These are phyloP conservation scores for Obelidium mucronatum DNA, from an alignment of 192 early-diverging fungal species.

Conservation along the genomic window DNA sequence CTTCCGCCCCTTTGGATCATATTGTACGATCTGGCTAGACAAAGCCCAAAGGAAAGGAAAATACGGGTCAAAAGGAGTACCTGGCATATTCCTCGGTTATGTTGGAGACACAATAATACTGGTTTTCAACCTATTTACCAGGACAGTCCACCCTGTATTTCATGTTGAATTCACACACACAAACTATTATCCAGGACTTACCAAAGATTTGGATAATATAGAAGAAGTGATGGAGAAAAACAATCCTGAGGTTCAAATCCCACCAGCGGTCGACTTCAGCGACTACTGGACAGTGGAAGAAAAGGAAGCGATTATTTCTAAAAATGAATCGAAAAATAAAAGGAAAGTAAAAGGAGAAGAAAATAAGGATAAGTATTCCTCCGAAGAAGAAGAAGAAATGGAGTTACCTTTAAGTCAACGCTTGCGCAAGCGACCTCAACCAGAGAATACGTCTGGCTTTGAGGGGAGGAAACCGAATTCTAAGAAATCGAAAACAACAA, in stretches of 20 bases:
- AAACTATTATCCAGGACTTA: neutral
- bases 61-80: neutral
- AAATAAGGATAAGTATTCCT: too few species aligned
- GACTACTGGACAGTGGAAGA: too few species aligned
- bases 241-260: too few species aligned
- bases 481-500: neutral
- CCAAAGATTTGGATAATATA: neutral
- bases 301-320: too few species aligned
- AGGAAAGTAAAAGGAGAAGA: too few species aligned
- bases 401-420: neutral
- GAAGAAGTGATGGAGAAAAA: neutral
- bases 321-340: too few species aligned
- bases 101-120: neutral
- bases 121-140: neutral
- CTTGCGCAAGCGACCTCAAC: neutral
- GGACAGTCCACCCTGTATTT: neutral
- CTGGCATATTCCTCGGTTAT: neutral
- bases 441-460: neutral
- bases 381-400: too few species aligned
- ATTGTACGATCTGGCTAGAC: constrained; percentile 6
- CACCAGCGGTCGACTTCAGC: neutral
- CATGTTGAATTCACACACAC: neutral
- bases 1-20: neutral
- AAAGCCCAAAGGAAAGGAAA: neutral
- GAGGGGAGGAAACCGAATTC: neutral